Evolutionary conservation across 1,139 yeast genomes (phyloP).

Genomic region (Geotrichum carabidarum): DNA sequence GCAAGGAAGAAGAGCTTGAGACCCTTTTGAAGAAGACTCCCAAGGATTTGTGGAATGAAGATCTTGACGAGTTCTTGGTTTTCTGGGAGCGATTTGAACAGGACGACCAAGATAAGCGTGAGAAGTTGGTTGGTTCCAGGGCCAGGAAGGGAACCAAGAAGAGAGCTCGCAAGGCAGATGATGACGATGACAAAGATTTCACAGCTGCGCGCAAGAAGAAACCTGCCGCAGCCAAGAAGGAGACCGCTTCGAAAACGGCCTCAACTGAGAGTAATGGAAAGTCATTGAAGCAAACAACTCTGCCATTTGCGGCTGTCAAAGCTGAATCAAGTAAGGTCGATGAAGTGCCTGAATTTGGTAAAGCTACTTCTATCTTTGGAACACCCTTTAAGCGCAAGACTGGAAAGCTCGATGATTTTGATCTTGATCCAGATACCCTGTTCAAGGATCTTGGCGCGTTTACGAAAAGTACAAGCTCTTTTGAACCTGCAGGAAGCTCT

Average conservation of each 20-base stretch:
- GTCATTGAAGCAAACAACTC: constrained; percentile 7
- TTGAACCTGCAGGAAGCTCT: neutral
- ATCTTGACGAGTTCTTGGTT: constrained; percentile 64
- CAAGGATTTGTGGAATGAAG: constrained; percentile 82
- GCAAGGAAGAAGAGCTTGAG: constrained; percentile 68
- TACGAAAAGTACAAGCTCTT: neutral
- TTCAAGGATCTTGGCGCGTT: constrained; percentile 26
- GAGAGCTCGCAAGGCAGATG: constrained; percentile 16
- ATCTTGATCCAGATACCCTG: constrained; percentile 32
- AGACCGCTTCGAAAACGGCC: constrained; percentile 1
- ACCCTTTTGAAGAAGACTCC: constrained; percentile 63
- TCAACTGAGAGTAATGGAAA: constrained; percentile 8
- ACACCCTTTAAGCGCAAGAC: constrained; percentile 27
- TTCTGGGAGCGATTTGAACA: constrained; percentile 63
- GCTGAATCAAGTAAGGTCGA: constrained; percentile 8
- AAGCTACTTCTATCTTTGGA: constrained; percentile 28
- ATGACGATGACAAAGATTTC: constrained; percentile 26
- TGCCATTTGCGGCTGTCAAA: constrained; percentile 1
- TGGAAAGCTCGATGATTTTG: constrained; percentile 27
- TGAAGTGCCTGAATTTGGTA: constrained; percentile 16
- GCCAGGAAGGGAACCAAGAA: constrained; percentile 21
- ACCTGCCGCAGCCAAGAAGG: constrained; percentile 20
- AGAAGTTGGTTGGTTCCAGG: constrained; percentile 26
- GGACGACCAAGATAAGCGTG: constrained; percentile 47
- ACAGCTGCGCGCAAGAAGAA: constrained; percentile 20